These are phyloP conservation scores for Thuidium tamariscinum DNA, from an alignment of 225 moss, liverwort and hornwort species.

Conservation along the genomic window DNA sequence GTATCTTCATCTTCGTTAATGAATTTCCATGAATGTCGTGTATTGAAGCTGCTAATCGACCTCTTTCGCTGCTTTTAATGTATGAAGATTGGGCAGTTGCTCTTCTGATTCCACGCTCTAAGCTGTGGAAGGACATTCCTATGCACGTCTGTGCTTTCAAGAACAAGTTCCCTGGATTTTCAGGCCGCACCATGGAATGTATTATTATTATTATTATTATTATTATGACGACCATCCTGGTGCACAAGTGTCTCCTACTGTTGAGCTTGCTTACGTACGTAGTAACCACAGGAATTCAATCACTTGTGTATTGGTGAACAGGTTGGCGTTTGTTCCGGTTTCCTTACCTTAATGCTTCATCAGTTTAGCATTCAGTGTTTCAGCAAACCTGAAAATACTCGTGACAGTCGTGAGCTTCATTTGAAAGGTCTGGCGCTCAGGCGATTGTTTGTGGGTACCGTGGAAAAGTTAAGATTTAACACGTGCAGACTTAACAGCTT, in stretches of 20 bases:
- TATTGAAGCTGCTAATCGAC: neutral
- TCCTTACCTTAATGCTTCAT: neutral
- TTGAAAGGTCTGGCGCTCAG: neutral
- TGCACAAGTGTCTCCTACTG: neutral
- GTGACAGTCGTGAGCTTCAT: neutral
- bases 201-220: neutral
- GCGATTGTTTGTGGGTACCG: neutral
- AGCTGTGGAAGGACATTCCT: neutral
- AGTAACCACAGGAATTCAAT: neutral
- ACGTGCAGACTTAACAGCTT: constrained; percentile 1
- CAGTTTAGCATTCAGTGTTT: neutral
- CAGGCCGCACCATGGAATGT: neutral
- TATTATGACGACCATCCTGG: neutral
- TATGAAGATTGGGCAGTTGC: constrained; percentile 1
- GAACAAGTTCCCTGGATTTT: neutral
- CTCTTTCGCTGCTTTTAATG: neutral
- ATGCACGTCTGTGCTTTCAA: neutral
- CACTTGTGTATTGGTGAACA: neutral
- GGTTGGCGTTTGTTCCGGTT: neutral
- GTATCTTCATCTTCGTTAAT: neutral
- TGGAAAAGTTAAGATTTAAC: neutral
- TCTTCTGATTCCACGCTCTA: constrained; percentile 1
- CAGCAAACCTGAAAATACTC: neutral
- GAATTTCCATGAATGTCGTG: neutral
- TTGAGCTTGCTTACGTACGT: neutral